Base-by-base conservation (phyloP, 2,329 filamentous ascomycete genomes). In the Penicillium sp. region DNA sequence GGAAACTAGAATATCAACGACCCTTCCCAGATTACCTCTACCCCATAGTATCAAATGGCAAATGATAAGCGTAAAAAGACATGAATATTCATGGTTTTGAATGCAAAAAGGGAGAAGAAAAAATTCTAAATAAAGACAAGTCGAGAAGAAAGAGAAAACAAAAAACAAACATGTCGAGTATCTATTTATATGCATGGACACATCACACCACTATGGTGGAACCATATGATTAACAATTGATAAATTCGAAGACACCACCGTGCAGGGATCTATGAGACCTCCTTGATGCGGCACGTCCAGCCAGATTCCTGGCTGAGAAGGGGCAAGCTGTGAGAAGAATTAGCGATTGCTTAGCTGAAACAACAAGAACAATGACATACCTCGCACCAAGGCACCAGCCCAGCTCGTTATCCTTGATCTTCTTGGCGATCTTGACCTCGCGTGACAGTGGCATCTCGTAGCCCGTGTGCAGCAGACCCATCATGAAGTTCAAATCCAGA, bases 401-500 rank as follows among this genome's bases (percentile, higher is more conserved):
- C 61, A 98, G 74, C 74, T 98, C 94, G 69, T 96, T 96, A 46
- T 84, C 84, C 75, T 94, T 91, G 65, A 98, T 95, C 79, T 96
- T 95, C 86, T 98, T 98, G 50, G 91, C 93, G 65, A 96, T 95
- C 77, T 87, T 91, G 56, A 98, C 89, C 71, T 98, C 93, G 31
- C 94, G 81, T 58, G 95, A 88, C 60, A 97, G 84, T 3, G 91
- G 91, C 89, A 98, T 96, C 58, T 97, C 93, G 63, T 98, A 98
- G 3, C 93, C 93, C 5, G 89, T 95, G 70, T 97, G 90, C 44
- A 97, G 74, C 47, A 98, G 76, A 22, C 87, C 87, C 60, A 95
- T 74, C 89, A 96, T 96, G 66, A 97, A 98, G 75, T 88, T 98
- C 60, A 98, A 75, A 70, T 98, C 93, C 61, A 98, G 74, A 72